A percentile compares a stretch with the other conserved stretches of the same genome.
Conservation (phyloP, 495 filamentous ascomycete species). For the Ramalina intermedia region DNA sequence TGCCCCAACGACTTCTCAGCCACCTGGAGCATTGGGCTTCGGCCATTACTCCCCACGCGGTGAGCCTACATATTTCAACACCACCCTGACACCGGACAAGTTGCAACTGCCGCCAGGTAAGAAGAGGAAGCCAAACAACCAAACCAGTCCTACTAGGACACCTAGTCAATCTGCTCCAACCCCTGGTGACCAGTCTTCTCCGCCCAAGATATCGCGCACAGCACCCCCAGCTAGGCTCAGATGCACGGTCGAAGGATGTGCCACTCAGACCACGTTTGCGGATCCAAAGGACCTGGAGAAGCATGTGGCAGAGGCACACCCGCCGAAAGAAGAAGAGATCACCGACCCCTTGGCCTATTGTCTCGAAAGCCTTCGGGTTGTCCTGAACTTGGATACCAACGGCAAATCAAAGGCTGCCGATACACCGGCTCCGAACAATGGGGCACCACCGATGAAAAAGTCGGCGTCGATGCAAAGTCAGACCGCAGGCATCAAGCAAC, state of each 20-base stretch:
- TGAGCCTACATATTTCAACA: slow-evolving; percentile 36
- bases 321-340: slow-evolving; percentile 27
- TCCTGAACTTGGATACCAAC: slow-evolving; percentile 25
- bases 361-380: slow-evolving; percentile 28
- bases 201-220: slow-evolving; percentile 22
- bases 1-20: slow-evolving; percentile 49
- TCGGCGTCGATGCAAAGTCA: slow-evolving; percentile 23
- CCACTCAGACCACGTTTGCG: slow-evolving; percentile 29
- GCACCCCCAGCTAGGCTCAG: slow-evolving; percentile 23
- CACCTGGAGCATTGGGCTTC: slow-evolving; percentile 35
- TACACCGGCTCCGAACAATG: neutral
- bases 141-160: slow-evolving; percentile 21
- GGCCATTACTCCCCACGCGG: slow-evolving; percentile 59
- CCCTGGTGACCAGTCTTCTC: slow-evolving; percentile 20
- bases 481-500: slow-evolving; percentile 18
- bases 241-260: slow-evolving; percentile 32
- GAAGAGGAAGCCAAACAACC: slow-evolving; percentile 36
- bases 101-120: slow-evolving; percentile 50
- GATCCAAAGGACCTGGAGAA: slow-evolving; percentile 32
- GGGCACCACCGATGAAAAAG: slow-evolving; percentile 17
- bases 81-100: slow-evolving; percentile 35
- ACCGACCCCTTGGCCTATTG: slow-evolving; percentile 33
- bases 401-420: slow-evolving; percentile 12
- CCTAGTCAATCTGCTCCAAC: slow-evolving; percentile 20
- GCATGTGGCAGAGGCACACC: slow-evolving; percentile 33